phyloP scores from a whole-genome alignment of 1,284 basidiomycete species.

The Agroathelia rolfsii region DNA sequence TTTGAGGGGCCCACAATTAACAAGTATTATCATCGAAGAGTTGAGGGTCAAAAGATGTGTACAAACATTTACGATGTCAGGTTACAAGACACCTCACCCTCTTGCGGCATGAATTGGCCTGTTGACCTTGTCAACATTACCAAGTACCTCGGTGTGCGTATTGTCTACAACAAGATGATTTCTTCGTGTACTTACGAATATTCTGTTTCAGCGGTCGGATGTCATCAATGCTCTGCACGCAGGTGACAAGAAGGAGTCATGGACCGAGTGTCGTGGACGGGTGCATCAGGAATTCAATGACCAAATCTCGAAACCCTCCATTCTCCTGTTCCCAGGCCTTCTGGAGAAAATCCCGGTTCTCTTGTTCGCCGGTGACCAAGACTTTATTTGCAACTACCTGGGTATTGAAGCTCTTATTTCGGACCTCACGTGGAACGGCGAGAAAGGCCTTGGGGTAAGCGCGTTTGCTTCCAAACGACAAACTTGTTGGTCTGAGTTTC shows the following conservation, averaged over 20 bases:
- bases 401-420: constrained; percentile 85
- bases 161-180: constrained; percentile 5
- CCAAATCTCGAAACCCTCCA: constrained; percentile 54
- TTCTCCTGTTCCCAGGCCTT: constrained; percentile 72
- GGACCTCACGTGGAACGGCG: constrained; percentile 78
- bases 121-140: constrained; percentile 76
- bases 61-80: constrained; percentile 96
- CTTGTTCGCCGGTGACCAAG: constrained; percentile 92
- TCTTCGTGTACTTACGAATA: constrained; percentile 6
- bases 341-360: constrained; percentile 77
- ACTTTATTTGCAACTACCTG: constrained; percentile 93
- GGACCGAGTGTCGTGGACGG: constrained; percentile 79
- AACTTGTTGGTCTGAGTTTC: constrained; percentile 3
- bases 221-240: constrained; percentile 85
- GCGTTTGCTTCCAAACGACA: constrained; percentile 4
- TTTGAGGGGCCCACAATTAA: constrained; percentile 2
- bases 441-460: constrained; percentile 76
- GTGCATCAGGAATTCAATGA: constrained; percentile 62
- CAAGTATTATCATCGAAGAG: constrained; percentile 30
- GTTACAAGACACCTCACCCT: constrained; percentile 74
- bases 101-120: constrained; percentile 98
- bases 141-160: constrained; percentile 70
- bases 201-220: constrained; percentile 50
- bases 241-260: constrained; percentile 63
- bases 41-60: constrained; percentile 69